Conservation (phyloP, 345 rosid genomes). For the Kandelia obovata region DNA sequence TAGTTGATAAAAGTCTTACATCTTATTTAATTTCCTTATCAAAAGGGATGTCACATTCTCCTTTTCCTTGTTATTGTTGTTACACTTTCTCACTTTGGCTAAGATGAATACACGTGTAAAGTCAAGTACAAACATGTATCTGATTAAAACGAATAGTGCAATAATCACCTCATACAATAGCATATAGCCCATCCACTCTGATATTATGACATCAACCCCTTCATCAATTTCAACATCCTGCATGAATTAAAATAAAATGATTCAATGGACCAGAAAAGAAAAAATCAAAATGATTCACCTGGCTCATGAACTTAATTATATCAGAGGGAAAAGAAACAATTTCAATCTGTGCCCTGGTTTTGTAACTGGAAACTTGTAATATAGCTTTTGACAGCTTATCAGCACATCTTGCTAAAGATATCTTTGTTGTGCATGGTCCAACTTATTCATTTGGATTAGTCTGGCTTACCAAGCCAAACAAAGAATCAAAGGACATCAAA, state of each 20-base stretch:
- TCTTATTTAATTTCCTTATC: too few relatives aligned
- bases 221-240: constrained; percentile 96
- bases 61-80: too few relatives aligned
- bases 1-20: too few relatives aligned
- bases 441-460: background rate
- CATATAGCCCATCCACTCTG: constrained; percentile 99
- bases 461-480: background rate
- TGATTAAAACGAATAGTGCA: constrained; percentile 12
- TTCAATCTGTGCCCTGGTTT: background rate
- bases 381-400: background rate
- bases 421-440: background rate
- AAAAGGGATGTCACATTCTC: too few relatives aligned
- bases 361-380: too few relatives aligned
- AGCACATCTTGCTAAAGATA: background rate
- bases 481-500: background rate
- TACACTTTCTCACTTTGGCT: too few relatives aligned
- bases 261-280: background rate
- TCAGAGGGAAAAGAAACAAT: background rate
- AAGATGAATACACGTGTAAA: too few relatives aligned
- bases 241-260: constrained; percentile 18
- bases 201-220: constrained; percentile 92
- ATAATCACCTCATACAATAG: constrained; percentile 84
- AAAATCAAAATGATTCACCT: constrained; percentile 3
- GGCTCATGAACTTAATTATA: constrained; percentile 6
- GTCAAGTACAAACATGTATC: background rate